Evolutionary conservation across 495 filamentous ascomycete genomes (phyloP), one percentile per base, ranked within the genome.

Genomic region (Bacidia rubella): DNA sequence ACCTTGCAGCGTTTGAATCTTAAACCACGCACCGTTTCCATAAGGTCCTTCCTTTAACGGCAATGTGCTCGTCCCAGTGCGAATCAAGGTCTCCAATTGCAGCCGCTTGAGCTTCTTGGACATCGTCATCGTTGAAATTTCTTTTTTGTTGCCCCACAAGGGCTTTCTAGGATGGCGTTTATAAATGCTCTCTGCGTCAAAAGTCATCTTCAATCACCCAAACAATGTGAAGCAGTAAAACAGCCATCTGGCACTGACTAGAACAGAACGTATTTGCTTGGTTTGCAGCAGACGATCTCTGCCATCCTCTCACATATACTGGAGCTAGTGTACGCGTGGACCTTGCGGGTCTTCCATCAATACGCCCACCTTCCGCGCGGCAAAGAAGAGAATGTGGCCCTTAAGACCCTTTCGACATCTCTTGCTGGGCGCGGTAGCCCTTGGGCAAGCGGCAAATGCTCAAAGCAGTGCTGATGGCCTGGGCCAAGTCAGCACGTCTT

Each of bases 401-500:
- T n/a, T n/a, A 35, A 35, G 15, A 7, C 15, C 15, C 29, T 35
- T 35, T 35, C 29, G 15, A 35, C 7, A 35, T 35, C 29, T 7
- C 7, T 35, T 15, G 29, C 15, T 35, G 29, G 15, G 7, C 5
- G 29, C 15, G 29, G 15, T 15, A 5, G 5, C 29, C 15, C 29
- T 35, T 39, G 55, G 35, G 25, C 56, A 55, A 20, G 35, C 3
- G 40, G 15, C 39, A 22, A n/a, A 42, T 7, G 45, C 49, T 35
- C 23, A 25, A 17, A 40, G 49, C 19, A 47, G 48, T n/a, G 54
- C 54, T 25, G 54, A 56, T 52, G 54, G 54, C 5, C 54, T 56
- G 11, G 49, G 23, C 11, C 50, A 35, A 2, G 39, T 26, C 26
- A 38, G 47, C 2, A 39, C 24, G 42, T 21, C 54, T 23, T 56